Conservation (phyloP, 2,329 filamentous ascomycete species). For the Penicillium frequentans region DNA sequence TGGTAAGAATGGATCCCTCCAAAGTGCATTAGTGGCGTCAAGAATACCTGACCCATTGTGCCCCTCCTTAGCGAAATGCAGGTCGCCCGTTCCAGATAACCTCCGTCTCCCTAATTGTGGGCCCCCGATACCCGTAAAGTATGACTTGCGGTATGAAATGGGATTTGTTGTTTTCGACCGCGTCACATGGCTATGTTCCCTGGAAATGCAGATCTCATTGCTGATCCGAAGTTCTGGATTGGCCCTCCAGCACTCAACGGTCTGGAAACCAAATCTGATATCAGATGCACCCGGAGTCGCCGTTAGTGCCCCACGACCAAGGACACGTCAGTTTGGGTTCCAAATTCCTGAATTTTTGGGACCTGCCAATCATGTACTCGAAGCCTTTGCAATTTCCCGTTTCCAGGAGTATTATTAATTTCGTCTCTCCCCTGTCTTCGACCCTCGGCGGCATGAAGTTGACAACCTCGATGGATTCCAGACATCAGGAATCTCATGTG, state of each 20-base stretch:
- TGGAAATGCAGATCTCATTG: neutral
- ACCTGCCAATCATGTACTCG: neutral
- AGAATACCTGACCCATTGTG: constrained; percentile 9
- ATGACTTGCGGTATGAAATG: neutral
- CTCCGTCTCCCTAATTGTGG: neutral
- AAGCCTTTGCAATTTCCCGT: no score
- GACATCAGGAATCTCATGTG: neutral
- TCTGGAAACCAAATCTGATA: neutral
- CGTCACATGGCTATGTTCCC: constrained; percentile 3
- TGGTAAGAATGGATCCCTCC: constrained; percentile 14
- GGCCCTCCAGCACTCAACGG: neutral
- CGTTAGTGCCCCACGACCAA: constrained; percentile 1
- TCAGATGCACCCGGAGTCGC: constrained; percentile 7
- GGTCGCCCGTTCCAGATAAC: constrained; percentile 13
- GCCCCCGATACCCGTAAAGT: neutral
- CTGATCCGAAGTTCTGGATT: constrained; percentile 4
- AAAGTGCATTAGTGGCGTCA: constrained; percentile 11
- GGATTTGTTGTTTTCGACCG: neutral
- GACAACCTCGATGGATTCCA: no score
- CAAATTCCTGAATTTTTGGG: neutral
- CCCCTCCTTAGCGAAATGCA: constrained; percentile 17
- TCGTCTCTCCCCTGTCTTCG: no score
- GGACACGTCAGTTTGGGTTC: neutral
- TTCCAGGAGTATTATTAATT: no score
- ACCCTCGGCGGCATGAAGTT: no score